Evolutionary conservation across 164 flowering plant genomes (phyloP).

Genomic region (Tetracentron sinense): DNA sequence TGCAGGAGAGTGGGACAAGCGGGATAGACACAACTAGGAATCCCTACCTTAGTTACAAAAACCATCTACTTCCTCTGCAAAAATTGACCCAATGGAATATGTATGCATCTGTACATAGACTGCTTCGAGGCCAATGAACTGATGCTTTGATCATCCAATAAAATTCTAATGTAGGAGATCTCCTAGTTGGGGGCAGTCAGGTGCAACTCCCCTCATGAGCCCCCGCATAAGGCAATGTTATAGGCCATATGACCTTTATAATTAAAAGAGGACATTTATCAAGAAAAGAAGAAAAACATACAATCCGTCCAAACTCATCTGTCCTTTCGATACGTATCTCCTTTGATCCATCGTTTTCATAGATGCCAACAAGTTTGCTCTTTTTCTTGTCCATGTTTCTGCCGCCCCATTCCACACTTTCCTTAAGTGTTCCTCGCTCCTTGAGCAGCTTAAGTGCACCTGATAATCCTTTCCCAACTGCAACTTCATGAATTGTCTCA

Average conservation of each 20-base stretch:
- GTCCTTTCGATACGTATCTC: slow-evolving; percentile 61
- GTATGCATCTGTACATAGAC: too few species aligned
- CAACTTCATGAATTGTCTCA: slow-evolving; percentile 55
- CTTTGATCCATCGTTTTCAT: slow-evolving; percentile 35
- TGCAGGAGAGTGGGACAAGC: neutral
- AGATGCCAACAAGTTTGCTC: slow-evolving; percentile 68
- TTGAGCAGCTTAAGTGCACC: slow-evolving; percentile 57
- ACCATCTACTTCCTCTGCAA: neutral
- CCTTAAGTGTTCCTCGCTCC: slow-evolving; percentile 72
- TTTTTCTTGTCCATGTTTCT: slow-evolving; percentile 80
- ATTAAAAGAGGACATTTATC: neutral
- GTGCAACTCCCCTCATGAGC: neutral
- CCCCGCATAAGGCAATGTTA: neutral
- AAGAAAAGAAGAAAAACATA: slow-evolving; percentile 32
- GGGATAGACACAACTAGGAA: neutral
- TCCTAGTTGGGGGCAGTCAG: neutral
- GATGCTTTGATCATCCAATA: neutral
- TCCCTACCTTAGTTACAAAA: neutral
- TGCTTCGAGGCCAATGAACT: too few species aligned
- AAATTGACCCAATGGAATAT: neutral
- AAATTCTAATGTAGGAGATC: neutral
- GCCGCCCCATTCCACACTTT: slow-evolving; percentile 73
- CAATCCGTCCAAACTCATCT: slow-evolving; percentile 69
- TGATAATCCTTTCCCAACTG: slow-evolving; percentile 67
- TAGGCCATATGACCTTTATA: neutral